Base-by-base conservation (phyloP, 2,329 filamentous ascomycete genomes). In the Alternaria ethzedia region DNA sequence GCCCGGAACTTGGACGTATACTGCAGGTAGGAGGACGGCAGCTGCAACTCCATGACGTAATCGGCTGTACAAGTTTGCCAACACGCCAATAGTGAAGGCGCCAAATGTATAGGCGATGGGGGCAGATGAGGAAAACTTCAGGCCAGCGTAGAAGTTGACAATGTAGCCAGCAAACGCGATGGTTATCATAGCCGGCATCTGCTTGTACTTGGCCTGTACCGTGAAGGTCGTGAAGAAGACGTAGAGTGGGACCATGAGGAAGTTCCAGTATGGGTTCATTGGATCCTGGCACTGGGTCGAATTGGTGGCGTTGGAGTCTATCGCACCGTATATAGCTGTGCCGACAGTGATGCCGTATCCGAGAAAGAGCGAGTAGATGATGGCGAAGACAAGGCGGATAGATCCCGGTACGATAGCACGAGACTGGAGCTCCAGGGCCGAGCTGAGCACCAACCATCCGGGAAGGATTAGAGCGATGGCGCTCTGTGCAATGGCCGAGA, bases 141-240 rank as follows among this genome's bases (percentile, higher is more conserved):
- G 83, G 55, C 87, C 87, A n/a, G 87, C 88, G 79, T 91, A 94
- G 80, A 88, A 92, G 79, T 91, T 95, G 71, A 93, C 90, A 10
- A 88, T 82, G 73, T 91, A 95, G 8, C 92, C 92, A 0, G 87
- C 86, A 28, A 93, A 82, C 0, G 91, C 88, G 70, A 96, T 93
- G 63, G 86, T 41, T 20, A 92, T 82, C 91, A 94, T 95, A 61
- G 91, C 85, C 0, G 91, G 91, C 36, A 89, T 87, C 76, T 95
- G 91, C 70, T 87, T 89, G 87, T 88, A 93, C 79, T 93, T 92
- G 60, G 91, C 91, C 68, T 94, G 91, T 76, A 94, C 93, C 73
- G 94, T 90, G 73, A 94, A 85, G 64, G 74, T 75, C 2, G 90
- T 90, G 54, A 94, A 86, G 72, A 90, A 92, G 44, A 92, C 76